Evolutionary conservation across 768 basidiomycete genomes (phyloP), one percentile per base, ranked within the genome.

Genomic region (Crassisporium funariophilum): DNA sequence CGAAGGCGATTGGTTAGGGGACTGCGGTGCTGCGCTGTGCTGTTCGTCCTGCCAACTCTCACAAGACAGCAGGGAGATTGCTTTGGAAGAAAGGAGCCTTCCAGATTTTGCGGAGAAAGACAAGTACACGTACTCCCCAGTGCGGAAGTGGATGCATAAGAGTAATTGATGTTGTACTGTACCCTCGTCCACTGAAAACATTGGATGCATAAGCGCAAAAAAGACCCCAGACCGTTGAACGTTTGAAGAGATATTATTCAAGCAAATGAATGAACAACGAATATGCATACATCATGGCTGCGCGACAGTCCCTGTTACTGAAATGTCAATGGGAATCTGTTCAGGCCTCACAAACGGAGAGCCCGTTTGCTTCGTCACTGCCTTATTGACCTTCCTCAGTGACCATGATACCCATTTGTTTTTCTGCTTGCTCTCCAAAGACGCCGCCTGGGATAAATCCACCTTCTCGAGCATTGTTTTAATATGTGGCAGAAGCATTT

Each of bases 1-100:
- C 47, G 55, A 54, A 12, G 75, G 74, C 21, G 60, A 58, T 40
- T 40, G 45, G 10, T 34, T 52, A 31, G 57, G 55, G 13, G 74
- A 74, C 48, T 72, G 60, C 47, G 45, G 58, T 6, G 50, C 62
- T 10, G 59, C 64, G 10, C 57, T 63, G 39, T 74, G 59, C 57
- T 75, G 73, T 58, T 62, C 60, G 1, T 61, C 72, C 12, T 77
- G 75, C 53, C 65, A 61, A 16, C 65, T 74, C 27, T 60, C 65
- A 2, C 73, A 74, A 53, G 72, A 73, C 51, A 66, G 63, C 46
- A 58, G 64, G 19, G 73, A 75, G 49, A 49, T 75, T 17, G 62
- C 62, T 43, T 51, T 68, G 23, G 74, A 76, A 53, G 74, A 75
- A 57, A 46, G 54, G 31, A 64, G 56, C 27, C 50, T 60, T 25